Percentiles rank a stretch among this genome's conserved stretches.
Conservation (phyloP, 495 filamentous ascomycete genomes). For the Aspergillus heteromorphus region DNA sequence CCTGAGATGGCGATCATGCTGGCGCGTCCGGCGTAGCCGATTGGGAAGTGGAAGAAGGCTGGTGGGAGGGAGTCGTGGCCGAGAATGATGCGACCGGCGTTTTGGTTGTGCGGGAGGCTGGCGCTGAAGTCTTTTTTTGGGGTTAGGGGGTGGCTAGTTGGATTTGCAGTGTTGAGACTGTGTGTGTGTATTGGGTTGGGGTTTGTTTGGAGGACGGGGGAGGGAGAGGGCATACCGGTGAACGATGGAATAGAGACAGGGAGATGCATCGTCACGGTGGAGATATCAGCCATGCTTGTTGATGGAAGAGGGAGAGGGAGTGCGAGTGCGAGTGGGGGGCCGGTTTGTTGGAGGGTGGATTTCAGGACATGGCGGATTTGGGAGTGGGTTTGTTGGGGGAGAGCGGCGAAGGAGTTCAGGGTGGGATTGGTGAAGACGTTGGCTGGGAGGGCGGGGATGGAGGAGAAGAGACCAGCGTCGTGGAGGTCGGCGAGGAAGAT, state of each 20-base stretch:
- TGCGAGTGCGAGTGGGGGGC: no score
- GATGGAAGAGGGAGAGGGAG: constrained; percentile 48
- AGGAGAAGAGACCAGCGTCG: constrained; percentile 31
- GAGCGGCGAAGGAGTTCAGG: constrained; percentile 69
- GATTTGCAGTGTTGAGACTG: not conserved
- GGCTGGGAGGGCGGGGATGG: constrained; percentile 13
- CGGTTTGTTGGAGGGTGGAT: constrained; percentile 34
- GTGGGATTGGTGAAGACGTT: constrained; percentile 41
- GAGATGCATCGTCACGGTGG: constrained; percentile 60
- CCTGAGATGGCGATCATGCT: constrained; percentile 69
- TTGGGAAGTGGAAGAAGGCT: constrained; percentile 30
- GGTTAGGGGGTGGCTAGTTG: not conserved
- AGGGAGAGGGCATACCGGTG: constrained; percentile 20
- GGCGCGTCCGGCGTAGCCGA: constrained; percentile 66
- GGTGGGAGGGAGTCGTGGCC: constrained; percentile 31
- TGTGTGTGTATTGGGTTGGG: no score
- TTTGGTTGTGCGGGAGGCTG: constrained; percentile 30
- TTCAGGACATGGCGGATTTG: constrained; percentile 47
- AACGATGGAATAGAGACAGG: constrained; percentile 79
- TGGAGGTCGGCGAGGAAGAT: constrained; percentile 46
- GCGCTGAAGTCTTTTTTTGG: constrained; percentile 63
- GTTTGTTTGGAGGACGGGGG: not conserved
- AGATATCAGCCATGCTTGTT: constrained; percentile 46
- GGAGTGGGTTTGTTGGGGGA: constrained; percentile 58
- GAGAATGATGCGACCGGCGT: constrained; percentile 26